Percentiles rank a stretch among this genome's conserved stretches.
These are phyloP conservation scores for Chlamydomonas incerta DNA, from an alignment of 139 green algal genomes.

Conservation along the genomic window DNA sequence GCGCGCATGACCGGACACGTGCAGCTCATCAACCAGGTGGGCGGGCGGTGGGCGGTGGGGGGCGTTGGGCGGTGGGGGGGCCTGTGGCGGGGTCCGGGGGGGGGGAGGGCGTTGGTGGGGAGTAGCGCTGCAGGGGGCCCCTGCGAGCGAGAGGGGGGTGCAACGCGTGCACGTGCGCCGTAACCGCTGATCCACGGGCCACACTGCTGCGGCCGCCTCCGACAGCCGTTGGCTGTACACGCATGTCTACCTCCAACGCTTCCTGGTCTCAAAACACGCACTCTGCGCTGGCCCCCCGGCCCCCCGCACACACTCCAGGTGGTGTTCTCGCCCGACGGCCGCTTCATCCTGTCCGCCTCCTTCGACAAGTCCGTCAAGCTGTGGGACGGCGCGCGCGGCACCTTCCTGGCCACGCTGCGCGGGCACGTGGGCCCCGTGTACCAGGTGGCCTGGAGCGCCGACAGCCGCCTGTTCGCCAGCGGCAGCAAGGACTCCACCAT, in stretches of 20 bases:
- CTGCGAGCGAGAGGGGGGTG: too few species aligned
- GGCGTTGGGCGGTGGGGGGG: too few species aligned
- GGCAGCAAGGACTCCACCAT: conserved; percentile 97
- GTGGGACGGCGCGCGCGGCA: conserved; percentile 94
- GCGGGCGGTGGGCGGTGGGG: neutral
- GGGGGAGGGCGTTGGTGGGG: too few species aligned
- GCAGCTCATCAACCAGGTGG: conserved; percentile 97
- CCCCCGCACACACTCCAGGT: conserved; percentile 71
- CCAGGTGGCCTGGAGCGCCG: conserved; percentile 94
- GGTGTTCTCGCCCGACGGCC: conserved; percentile 94
- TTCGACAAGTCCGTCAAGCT: conserved; percentile 99
- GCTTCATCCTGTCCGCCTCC: conserved; percentile 90
- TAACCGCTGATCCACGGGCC: too few species aligned
- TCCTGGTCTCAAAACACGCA: too few species aligned
- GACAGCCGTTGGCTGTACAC: too few species aligned
- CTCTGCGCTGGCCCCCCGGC: too few species aligned
- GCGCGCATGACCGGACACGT: conserved; percentile 95
- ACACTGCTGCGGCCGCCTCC: too few species aligned
- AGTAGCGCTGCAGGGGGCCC: too few species aligned
- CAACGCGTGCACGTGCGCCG: too few species aligned
- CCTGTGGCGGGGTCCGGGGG: too few species aligned
- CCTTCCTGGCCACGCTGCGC: conserved; percentile 91
- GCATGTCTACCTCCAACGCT: too few species aligned
- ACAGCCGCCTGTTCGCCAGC: conserved; percentile 91
- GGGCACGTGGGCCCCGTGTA: conserved; percentile 98